Conservation (phyloP, 1,284 basidiomycete genomes). For the Ganoderma resinaceum region DNA sequence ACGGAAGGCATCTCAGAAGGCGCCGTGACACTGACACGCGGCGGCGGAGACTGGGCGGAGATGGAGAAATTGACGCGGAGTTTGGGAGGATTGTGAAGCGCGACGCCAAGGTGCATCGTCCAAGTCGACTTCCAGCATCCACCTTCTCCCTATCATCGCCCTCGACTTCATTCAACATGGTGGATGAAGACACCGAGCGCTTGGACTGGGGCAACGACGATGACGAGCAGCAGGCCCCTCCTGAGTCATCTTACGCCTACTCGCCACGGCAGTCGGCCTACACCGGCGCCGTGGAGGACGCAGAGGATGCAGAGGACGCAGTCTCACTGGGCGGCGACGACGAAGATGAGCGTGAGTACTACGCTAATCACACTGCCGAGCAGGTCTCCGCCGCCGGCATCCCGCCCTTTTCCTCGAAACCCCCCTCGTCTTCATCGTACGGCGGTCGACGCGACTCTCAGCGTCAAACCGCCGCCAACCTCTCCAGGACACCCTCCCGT, state of each 20-base stretch:
- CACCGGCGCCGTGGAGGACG: constrained; percentile 49
- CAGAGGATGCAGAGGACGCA: constrained; percentile 69
- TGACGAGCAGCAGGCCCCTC: constrained; percentile 51
- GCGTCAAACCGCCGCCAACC: constrained; percentile 30
- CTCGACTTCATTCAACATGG: constrained; percentile 47
- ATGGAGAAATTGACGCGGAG: background rate
- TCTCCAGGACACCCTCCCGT: constrained; percentile 30
- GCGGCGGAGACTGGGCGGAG: constrained; percentile 4
- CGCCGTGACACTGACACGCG: background rate
- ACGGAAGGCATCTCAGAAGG: too few species aligned
- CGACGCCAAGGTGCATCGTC: constrained; percentile 16
- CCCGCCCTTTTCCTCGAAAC: constrained; percentile 24
- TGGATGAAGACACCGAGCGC: constrained; percentile 68
- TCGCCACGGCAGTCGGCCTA: constrained; percentile 24
- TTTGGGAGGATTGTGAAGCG: background rate
- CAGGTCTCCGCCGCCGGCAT: constrained; percentile 31
- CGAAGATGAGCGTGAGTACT: constrained; percentile 55
- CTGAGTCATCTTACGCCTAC: constrained; percentile 33
- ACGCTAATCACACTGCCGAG: constrained; percentile 42
- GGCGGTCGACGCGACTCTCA: constrained; percentile 32
- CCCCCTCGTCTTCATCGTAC: constrained; percentile 19
- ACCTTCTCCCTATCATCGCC: constrained; percentile 8
- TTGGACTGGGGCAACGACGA: constrained; percentile 82
- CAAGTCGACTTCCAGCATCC: constrained; percentile 13
- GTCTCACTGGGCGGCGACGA: constrained; percentile 78